Evolutionary conservation across 345 rosid genomes (phyloP), one percentile per base, ranked within the genome.

Genomic region (Moricandia arvensis): DNA sequence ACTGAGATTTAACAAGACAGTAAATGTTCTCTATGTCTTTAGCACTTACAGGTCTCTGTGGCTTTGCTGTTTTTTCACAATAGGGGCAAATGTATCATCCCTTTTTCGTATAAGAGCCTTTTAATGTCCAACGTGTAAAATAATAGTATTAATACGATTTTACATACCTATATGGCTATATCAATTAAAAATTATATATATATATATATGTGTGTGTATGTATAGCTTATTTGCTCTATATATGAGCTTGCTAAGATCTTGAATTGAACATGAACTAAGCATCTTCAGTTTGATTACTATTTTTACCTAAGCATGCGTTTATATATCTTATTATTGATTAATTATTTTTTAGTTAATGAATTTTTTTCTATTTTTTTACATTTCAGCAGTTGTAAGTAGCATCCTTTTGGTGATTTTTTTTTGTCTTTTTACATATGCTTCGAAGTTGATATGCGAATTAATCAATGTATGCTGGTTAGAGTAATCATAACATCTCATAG

Each of bases 1-100:
- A 63, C 80, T 63, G 66, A 71, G 91, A 88, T 85, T 85, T 81
- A 88, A 83, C 91, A 77, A 85, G 84, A 82, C 90, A 77, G 71
- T 68, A 83, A 83, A 82, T 83, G 89, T 90, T 89, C 98, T 84
- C 85, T 85, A 51, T 90, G 91, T 78, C 78, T 85, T 79, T 79
- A 55, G 72, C 79, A 80, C 89, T 85, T 77, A 87, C 71, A 78
- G 80, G 83, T 86, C 85, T 80, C 90, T 86, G 92, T 87, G 60
- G 57, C 53, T n/a, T 47, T 47, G 53, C 17, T 47, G 53, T 47
- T 47, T 47, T 4, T n/a, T 47, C n/a, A 47, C 53, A 47, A 47
- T 5, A n/a, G n/a, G n/a, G 18, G 53, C 53, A 47, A 47, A 7
- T 6, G 53, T n/a, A 47, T 47, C 53, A 47, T 47, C 53, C 53